Percentiles rank a stretch among this genome's conserved stretches.
phyloP scores from a whole-genome alignment of 345 rosid genomes.

The Linum lewisii region DNA sequence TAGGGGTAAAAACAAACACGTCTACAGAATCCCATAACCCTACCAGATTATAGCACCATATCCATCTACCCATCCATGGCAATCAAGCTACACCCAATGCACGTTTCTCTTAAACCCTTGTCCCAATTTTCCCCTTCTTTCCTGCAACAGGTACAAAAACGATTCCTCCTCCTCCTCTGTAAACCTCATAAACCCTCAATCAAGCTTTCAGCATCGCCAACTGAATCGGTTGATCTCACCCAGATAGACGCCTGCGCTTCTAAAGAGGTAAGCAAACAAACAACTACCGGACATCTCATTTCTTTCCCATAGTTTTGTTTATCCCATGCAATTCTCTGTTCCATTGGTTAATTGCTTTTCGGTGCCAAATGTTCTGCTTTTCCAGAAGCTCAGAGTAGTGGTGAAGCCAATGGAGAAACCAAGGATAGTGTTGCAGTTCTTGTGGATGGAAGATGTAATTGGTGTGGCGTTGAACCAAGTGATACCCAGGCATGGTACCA shows the following conservation, averaged over 20 bases:
- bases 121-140: background rate
- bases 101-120: background rate
- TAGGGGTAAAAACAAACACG: too few species aligned
- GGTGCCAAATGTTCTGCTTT: background rate
- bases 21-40: too few species aligned
- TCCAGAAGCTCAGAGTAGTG: conserved; percentile 56
- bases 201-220: conserved; percentile 23
- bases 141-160: background rate
- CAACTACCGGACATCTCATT: background rate
- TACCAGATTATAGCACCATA: background rate
- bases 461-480: conserved; percentile 70
- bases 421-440: conserved; percentile 66
- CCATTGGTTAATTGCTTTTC: background rate
- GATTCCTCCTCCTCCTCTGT: background rate
- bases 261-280: conserved; percentile 30
- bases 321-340: background rate
- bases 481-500: conserved; percentile 63
- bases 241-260: conserved; percentile 13
- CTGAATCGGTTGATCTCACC: conserved; percentile 16
- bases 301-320: background rate
- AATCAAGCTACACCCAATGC: background rate
- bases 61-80: background rate
- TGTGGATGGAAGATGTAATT: conserved; percentile 81
- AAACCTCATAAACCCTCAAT: conserved; percentile 22
- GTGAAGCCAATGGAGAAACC: conserved; percentile 76